A percentile compares a stretch with the other conserved stretches of the same genome.
phyloP scores from a whole-genome alignment of 164 flowering plant genomes.

The Chimonanthus salicifolius region DNA sequence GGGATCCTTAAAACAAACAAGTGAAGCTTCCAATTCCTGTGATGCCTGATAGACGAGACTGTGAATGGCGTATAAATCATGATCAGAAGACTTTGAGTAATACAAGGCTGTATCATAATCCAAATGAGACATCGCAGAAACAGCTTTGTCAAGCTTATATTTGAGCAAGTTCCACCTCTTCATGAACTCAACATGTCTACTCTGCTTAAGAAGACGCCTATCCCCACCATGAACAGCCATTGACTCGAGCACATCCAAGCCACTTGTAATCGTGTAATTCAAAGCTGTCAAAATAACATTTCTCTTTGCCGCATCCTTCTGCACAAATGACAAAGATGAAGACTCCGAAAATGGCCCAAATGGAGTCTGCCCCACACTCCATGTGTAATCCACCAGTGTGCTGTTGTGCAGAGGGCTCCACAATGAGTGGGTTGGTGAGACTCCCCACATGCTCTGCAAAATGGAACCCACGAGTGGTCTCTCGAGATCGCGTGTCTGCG shows the following conservation, averaged over 20 bases:
- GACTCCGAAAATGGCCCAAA: constrained; percentile 93
- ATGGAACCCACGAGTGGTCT: constrained; percentile 85
- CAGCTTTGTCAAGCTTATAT: constrained; percentile 81
- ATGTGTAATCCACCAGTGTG: constrained; percentile 86
- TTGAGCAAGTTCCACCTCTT: constrained; percentile 86
- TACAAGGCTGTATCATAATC: constrained; percentile 79
- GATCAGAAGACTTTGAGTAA: constrained; percentile 73
- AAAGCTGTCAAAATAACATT: constrained; percentile 69
- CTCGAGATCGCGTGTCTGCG: constrained; percentile 78
- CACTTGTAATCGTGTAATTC: constrained; percentile 76
- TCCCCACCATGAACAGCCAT: constrained; percentile 77
- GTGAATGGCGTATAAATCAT: constrained; percentile 79
- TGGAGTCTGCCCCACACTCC: constrained; percentile 98
- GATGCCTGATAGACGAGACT: constrained; percentile 71
- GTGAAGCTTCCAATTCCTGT: constrained; percentile 80
- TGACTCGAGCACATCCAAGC: constrained; percentile 72
- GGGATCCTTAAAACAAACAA: constrained; percentile 90
- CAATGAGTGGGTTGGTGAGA: constrained; percentile 85
- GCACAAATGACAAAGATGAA: constrained; percentile 75
- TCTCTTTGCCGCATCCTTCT: constrained; percentile 93
- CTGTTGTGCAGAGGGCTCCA: constrained; percentile 85
- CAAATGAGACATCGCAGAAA: constrained; percentile 78
- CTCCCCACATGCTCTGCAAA: constrained; percentile 97
- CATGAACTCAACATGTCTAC: constrained; percentile 48
- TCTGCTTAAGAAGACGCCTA: constrained; percentile 51